These are phyloP conservation scores for Aspergillus leporis DNA, from an alignment of 495 filamentous ascomycete species.

Conservation along the genomic window DNA sequence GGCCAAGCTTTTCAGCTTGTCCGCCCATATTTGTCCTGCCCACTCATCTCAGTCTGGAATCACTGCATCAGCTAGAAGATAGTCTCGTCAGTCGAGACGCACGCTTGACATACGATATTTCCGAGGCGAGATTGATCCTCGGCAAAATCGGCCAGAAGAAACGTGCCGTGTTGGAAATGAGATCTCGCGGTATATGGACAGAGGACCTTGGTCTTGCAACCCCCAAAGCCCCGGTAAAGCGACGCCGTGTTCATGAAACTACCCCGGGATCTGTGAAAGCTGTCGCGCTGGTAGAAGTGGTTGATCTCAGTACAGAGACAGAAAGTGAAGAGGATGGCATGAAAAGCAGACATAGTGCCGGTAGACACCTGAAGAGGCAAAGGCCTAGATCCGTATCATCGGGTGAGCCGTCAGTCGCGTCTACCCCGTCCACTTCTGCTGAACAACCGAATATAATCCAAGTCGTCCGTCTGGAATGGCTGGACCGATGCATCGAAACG, in stretches of 20 bases:
- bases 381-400: neutral
- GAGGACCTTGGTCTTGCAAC: conserved; percentile 42
- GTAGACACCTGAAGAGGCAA: conserved; percentile 11
- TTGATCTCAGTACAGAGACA: conserved; percentile 35
- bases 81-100: conserved; percentile 55
- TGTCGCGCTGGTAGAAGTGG: conserved; percentile 14
- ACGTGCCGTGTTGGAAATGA: conserved; percentile 76
- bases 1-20: conserved; percentile 6
- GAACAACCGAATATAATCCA: conserved; percentile 44
- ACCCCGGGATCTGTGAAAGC: neutral
- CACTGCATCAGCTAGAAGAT: conserved; percentile 63
- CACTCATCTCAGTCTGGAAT: conserved; percentile 62
- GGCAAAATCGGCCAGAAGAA: conserved; percentile 67
- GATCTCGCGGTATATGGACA: conserved; percentile 61
- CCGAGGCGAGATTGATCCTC: conserved; percentile 72
- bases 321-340: conserved; percentile 31
- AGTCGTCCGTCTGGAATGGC: conserved; percentile 78
- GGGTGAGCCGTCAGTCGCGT: neutral
- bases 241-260: conserved; percentile 17
- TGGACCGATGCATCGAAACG: conserved; percentile 59
- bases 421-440: neutral
- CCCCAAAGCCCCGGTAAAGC: conserved; percentile 26
- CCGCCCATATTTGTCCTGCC: conserved; percentile 76
- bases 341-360: conserved; percentile 9
- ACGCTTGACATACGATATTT: conserved; percentile 67